Evolutionary conservation across 2,329 filamentous ascomycete species (phyloP).

Genomic region (Grosmannia penicillata): DNA sequence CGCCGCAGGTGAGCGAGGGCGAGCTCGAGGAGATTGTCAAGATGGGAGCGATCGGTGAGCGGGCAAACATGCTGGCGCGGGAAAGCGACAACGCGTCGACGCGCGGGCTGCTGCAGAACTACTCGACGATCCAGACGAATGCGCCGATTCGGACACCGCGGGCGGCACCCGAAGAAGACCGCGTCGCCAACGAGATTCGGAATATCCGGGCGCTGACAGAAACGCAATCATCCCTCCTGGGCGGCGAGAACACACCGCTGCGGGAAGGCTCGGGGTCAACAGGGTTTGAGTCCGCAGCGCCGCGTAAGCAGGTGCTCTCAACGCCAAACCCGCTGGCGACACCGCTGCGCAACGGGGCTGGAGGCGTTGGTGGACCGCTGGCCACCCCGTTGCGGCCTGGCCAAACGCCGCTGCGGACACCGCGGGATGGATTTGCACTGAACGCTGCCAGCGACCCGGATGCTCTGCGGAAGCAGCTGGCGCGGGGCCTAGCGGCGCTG

Average conservation of each 20-base stretch:
- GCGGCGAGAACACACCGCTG: conserved; percentile 84
- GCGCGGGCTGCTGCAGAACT: conserved; percentile 73
- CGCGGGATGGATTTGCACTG: conserved; percentile 71
- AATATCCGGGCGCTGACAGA: conserved; percentile 88
- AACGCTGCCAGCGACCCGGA: conserved; percentile 31
- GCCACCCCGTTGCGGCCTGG: conserved; percentile 32
- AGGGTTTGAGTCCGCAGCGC: conserved; percentile 73
- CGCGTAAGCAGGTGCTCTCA: conserved; percentile 65
- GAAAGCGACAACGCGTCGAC: conserved; percentile 75
- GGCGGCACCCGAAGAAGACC: conserved; percentile 84
- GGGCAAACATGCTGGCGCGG: conserved; percentile 59
- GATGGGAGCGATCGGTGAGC: conserved; percentile 89
- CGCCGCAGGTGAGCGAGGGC: conserved; percentile 81
- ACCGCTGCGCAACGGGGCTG: conserved; percentile 75
- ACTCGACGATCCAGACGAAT: conserved; percentile 62
- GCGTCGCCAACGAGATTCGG: conserved; percentile 88
- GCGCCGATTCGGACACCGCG: conserved; percentile 86
- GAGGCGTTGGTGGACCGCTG: conserved; percentile 30
- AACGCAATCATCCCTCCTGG: conserved; percentile 83
- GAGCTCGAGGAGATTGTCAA: conserved; percentile 97
- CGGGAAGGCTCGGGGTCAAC: conserved; percentile 71
- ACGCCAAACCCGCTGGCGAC: conserved; percentile 95
- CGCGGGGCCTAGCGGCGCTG: conserved; percentile 60
- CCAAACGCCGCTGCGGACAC: conserved; percentile 56
- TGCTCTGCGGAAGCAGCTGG: conserved; percentile 47